A percentile compares a stretch with the other conserved stretches of the same genome.
phyloP scores from a whole-genome alignment of 192 early-diverging fungal species.

The Backusella tuberculispora region DNA sequence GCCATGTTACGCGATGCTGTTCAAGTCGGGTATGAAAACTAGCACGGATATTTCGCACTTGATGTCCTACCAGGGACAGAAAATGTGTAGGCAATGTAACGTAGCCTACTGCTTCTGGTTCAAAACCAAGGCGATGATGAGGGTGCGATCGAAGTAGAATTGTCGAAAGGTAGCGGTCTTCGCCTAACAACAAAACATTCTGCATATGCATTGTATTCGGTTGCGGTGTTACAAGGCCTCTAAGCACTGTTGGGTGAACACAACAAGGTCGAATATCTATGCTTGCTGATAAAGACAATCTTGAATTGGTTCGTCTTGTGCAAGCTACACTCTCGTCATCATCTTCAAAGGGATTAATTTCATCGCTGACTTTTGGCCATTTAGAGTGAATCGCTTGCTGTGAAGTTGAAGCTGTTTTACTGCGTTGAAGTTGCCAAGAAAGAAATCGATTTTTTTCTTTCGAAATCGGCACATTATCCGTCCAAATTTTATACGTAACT shows the following conservation, averaged over 20 bases:
- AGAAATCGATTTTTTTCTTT: constrained; percentile 5
- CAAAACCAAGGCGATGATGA: constrained; percentile 35
- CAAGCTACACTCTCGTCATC: not conserved
- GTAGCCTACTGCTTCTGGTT: constrained; percentile 38
- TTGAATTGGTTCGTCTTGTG: not conserved
- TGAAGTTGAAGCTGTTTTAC: not conserved
- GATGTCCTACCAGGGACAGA: constrained; percentile 26
- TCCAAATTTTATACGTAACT: constrained; percentile 70
- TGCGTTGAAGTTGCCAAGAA: constrained; percentile 26
- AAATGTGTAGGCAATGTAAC: constrained; percentile 35
- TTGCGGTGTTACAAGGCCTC: constrained; percentile 29
- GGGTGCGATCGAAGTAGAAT: constrained; percentile 39
- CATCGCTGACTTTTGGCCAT: constrained; percentile 28
- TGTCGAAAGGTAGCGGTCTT: constrained; percentile 36
- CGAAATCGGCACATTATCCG: constrained; percentile 41
- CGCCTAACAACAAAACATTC: constrained; percentile 37
- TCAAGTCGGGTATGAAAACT: constrained; percentile 36
- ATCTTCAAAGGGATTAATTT: constrained; percentile 12
- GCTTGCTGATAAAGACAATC: constrained; percentile 19
- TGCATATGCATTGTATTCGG: constrained; percentile 36
- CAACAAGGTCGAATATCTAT: constrained; percentile 32
- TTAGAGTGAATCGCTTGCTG: constrained; percentile 11
- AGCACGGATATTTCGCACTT: constrained; percentile 27
- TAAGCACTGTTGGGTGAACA: constrained; percentile 40
- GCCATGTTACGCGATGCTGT: constrained; percentile 21